phyloP scores from a whole-genome alignment of 768 basidiomycete species.

The Lentinus brumalis region DNA sequence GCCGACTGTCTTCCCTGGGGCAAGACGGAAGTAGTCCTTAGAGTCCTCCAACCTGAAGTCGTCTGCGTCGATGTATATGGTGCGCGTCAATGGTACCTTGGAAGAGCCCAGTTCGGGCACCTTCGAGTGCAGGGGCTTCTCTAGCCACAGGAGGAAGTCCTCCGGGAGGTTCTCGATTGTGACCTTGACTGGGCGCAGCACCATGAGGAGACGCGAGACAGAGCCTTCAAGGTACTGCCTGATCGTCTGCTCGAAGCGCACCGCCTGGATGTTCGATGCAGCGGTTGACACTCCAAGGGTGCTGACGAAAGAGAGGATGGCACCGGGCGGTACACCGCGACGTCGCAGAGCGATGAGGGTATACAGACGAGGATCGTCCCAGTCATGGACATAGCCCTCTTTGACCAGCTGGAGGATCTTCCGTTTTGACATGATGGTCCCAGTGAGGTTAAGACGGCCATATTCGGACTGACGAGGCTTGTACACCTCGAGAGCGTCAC shows the following conservation, averaged over 20 bases:
- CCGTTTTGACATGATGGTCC: slow-evolving; percentile 95
- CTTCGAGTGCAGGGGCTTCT: slow-evolving; percentile 95
- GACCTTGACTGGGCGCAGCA: slow-evolving; percentile 86
- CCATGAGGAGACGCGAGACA: slow-evolving; percentile 89
- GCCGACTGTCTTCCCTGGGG: slow-evolving; percentile 96
- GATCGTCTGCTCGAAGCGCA: slow-evolving; percentile 88
- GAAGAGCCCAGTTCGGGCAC: slow-evolving; percentile 84
- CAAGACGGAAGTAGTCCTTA: slow-evolving; percentile 95
- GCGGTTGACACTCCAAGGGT: slow-evolving; percentile 92
- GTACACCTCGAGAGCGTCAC: slow-evolving; percentile 96
- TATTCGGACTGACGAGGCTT: slow-evolving; percentile 97
- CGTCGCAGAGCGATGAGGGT: slow-evolving; percentile 95
- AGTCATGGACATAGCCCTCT: slow-evolving; percentile 80
- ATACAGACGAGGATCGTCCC: slow-evolving; percentile 98
- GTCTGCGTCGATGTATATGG: slow-evolving; percentile 88
- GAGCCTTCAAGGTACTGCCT: slow-evolving; percentile 87
- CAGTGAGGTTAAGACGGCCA: slow-evolving; percentile 89
- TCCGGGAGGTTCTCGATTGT: slow-evolving; percentile 89
- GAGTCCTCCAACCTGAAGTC: slow-evolving; percentile 94
- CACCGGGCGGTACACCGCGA: slow-evolving; percentile 95
- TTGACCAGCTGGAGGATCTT: slow-evolving; percentile 90
- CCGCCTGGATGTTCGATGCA: slow-evolving; percentile 78
- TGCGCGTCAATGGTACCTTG: slow-evolving; percentile 82
- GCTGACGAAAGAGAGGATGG: slow-evolving; percentile 91
- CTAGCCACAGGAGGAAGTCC: slow-evolving; percentile 78